Conservation (phyloP, 805 yeast species). For the Candida nitratophila region DNA sequence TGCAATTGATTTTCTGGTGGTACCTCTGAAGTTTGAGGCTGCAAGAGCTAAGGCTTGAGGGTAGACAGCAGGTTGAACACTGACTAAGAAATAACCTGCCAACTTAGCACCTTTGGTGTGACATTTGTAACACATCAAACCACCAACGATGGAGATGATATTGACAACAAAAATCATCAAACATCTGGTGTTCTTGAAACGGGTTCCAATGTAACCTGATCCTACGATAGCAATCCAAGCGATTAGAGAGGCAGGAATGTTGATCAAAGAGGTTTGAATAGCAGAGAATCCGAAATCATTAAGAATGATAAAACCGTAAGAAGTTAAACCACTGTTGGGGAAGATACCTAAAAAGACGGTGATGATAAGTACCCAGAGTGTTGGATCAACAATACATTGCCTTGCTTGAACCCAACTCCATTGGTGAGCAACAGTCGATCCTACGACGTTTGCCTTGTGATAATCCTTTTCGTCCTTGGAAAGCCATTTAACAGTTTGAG, state of each 20-base stretch:
- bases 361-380: constrained; percentile 40
- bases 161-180: constrained; percentile 20
- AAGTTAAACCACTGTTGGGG: constrained; percentile 38
- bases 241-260: constrained; percentile 31
- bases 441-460: constrained; percentile 46
- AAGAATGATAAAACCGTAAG: constrained; percentile 36
- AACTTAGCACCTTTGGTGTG: constrained; percentile 17
- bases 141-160: constrained; percentile 22
- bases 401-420: constrained; percentile 49
- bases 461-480: constrained; percentile 32
- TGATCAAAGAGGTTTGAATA: constrained; percentile 25
- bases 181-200: constrained; percentile 25
- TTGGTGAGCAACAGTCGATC: constrained; percentile 48
- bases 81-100: constrained; percentile 24
- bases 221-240: constrained; percentile 25
- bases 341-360: constrained; percentile 39
- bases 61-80: constrained; percentile 21
- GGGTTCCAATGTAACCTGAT: constrained; percentile 18
- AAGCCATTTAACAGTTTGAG: constrained; percentile 37
- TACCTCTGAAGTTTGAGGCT: constrained; percentile 48
- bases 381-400: constrained; percentile 43
- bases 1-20: constrained; percentile 53
- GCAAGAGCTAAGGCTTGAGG: constrained; percentile 18
- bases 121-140: constrained; percentile 23
- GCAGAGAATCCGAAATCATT: constrained; percentile 27